phyloP scores from a whole-genome alignment of 1,284 basidiomycete genomes.

The Cryptococcus amylolentus region DNA sequence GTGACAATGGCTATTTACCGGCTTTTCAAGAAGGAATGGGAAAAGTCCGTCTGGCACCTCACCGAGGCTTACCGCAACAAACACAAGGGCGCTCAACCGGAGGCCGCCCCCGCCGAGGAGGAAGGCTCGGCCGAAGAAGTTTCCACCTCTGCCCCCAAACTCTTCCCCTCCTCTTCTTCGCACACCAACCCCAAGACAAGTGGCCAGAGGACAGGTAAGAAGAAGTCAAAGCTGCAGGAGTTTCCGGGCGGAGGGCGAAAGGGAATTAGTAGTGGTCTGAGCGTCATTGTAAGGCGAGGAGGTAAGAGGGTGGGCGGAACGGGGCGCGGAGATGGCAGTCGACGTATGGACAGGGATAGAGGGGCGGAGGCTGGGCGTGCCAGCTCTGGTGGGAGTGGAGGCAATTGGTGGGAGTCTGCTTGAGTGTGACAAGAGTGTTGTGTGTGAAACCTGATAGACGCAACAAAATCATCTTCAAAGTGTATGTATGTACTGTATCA shows the following conservation, averaged over 20 bases:
- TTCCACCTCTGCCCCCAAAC: not conserved
- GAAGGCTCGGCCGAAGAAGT: constrained; percentile 36
- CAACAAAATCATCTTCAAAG: no score
- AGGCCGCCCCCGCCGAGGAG: constrained; percentile 12
- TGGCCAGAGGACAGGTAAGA: constrained; percentile 17
- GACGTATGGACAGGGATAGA: not conserved
- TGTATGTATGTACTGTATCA: no score
- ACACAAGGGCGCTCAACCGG: constrained; percentile 18
- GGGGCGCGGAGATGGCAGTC: constrained; percentile 5
- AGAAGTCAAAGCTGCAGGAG: constrained; percentile 16
- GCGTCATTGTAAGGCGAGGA: constrained; percentile 56
- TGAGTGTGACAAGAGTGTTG: not conserved
- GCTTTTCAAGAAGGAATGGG: constrained; percentile 82
- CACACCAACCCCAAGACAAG: not conserved
- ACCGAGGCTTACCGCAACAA: constrained; percentile 44
- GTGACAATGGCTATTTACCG: constrained; percentile 95
- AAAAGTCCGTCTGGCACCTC: constrained; percentile 51
- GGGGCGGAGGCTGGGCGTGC: not conserved
- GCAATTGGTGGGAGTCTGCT: no score
- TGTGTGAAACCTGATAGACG: not conserved
- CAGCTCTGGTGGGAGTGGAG: no score
- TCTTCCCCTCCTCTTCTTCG: no score
- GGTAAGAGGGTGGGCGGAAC: constrained; percentile 30
- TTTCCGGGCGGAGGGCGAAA: constrained; percentile 61
- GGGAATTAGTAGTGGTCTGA: constrained; percentile 68